Evolutionary conservation across 805 yeast species (phyloP).

Genomic region (Lachancea sp.): DNA sequence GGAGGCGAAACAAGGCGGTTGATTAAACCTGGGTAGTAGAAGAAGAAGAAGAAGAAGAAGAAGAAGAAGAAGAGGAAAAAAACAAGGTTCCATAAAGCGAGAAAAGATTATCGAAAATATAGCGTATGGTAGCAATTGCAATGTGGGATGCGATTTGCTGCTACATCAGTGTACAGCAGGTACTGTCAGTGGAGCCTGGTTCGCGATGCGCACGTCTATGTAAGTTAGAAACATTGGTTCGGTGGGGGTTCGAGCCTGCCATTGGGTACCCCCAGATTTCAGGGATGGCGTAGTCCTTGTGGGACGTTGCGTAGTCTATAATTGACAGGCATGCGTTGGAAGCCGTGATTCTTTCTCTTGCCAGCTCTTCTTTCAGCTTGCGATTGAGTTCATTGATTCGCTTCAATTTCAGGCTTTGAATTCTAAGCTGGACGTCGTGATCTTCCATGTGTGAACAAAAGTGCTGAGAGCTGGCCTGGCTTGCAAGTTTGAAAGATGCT

Average conservation of each 20-base stretch:
- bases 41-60: background rate
- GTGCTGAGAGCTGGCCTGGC: background rate
- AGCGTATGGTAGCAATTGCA: too few species aligned
- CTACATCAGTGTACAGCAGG: slow-evolving; percentile 35
- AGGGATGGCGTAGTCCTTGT: slow-evolving; percentile 35
- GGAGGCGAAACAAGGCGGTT: slow-evolving; percentile 43
- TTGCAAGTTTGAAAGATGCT: too few species aligned
- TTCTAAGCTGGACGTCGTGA: slow-evolving; percentile 34
- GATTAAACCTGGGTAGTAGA: too few species aligned
- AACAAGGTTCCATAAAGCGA: background rate
- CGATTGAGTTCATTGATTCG: slow-evolving; percentile 53
- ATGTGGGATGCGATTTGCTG: background rate
- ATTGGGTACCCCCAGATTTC: slow-evolving; percentile 37
- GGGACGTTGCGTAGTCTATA: slow-evolving; percentile 33
- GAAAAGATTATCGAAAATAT: background rate
- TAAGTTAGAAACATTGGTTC: slow-evolving; percentile 16
- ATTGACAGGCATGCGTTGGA: slow-evolving; percentile 51
- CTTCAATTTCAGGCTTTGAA: slow-evolving; percentile 51
- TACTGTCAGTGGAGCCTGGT: background rate
- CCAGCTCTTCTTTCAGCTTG: slow-evolving; percentile 45
- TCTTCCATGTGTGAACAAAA: slow-evolving; percentile 1
- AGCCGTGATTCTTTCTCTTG: slow-evolving; percentile 54
- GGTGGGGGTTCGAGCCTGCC: slow-evolving; percentile 36
- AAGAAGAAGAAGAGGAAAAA: background rate
- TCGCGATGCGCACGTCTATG: slow-evolving; percentile 4